Percentiles rank a stretch among this genome's conserved stretches.
Evolutionary conservation across 2,329 filamentous ascomycete species (phyloP).

Genomic region (Aspergillus udagawae): DNA sequence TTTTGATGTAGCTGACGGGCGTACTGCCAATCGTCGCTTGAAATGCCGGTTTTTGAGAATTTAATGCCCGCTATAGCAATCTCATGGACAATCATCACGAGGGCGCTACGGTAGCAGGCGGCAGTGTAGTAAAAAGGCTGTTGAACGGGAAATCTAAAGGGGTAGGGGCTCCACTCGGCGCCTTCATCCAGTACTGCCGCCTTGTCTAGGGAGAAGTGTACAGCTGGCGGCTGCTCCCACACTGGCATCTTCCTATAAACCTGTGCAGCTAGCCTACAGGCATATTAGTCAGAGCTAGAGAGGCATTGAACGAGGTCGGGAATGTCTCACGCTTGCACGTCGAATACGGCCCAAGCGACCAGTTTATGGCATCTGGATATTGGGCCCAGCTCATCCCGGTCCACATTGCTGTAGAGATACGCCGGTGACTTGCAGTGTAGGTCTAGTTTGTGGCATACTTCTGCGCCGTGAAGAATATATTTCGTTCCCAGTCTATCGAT

Average conservation of each 20-base stretch:
- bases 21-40: slow-evolving; percentile 10
- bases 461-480: slow-evolving; percentile 19
- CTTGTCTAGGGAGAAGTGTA: slow-evolving; percentile 14
- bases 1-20: slow-evolving; percentile 7
- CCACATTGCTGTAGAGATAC: slow-evolving; percentile 7
- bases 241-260: slow-evolving; percentile 18
- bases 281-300: not conserved
- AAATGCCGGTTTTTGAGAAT: slow-evolving; percentile 6
- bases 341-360: slow-evolving; percentile 20
- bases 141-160: slow-evolving; percentile 7
- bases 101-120: slow-evolving; percentile 6
- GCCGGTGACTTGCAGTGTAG: slow-evolving; percentile 8
- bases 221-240: slow-evolving; percentile 14
- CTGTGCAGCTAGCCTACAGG: slow-evolving; percentile 17
- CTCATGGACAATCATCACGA: slow-evolving; percentile 14
- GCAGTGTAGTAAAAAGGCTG: slow-evolving; percentile 12
- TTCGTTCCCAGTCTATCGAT: slow-evolving; percentile 19
- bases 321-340: slow-evolving; percentile 18
- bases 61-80: slow-evolving; percentile 10
- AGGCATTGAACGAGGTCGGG: not conserved
- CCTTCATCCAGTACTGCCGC: slow-evolving; percentile 13
- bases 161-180: slow-evolving; percentile 14
- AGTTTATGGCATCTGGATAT: slow-evolving; percentile 15
- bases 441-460: slow-evolving; percentile 6
- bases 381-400: not conserved